Conservation (phyloP, 306 rosid species). For the Cajanus cajan region DNA sequence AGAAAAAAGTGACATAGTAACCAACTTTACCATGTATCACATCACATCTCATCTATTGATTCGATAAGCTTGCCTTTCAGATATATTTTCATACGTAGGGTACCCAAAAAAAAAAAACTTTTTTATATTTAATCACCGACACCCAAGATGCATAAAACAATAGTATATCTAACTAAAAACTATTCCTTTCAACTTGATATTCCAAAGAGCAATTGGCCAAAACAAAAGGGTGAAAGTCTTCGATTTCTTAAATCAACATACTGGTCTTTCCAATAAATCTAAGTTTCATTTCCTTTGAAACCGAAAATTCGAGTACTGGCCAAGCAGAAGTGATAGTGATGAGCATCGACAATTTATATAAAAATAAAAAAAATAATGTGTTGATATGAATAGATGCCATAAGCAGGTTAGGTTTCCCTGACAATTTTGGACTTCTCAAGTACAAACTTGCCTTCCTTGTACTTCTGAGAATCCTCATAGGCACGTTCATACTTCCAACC, state of each 20-base stretch:
- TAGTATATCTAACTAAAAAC: background rate
- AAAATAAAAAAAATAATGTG: too few relatives aligned
- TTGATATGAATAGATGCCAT: too few relatives aligned
- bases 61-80: background rate
- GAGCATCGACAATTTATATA: background rate
- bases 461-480: slow-evolving; percentile 49
- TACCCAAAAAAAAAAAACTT: background rate
- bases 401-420: slow-evolving; percentile 3
- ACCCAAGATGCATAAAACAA: background rate
- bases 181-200: background rate
- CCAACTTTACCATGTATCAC: background rate
- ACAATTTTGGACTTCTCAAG: slow-evolving; percentile 44
- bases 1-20: background rate
- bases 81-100: background rate
- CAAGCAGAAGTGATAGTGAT: background rate
- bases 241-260: background rate
- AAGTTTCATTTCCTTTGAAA: background rate
- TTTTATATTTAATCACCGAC: background rate
- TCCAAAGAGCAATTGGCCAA: background rate
- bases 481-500: slow-evolving; percentile 75
- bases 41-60: background rate
- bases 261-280: background rate
- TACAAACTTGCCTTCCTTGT: slow-evolving; percentile 46
- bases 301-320: background rate
- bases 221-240: background rate